Evolutionary conservation across 768 basidiomycete genomes (phyloP), one percentile per base, ranked within the genome.

Genomic region (Naematelia encephala): DNA sequence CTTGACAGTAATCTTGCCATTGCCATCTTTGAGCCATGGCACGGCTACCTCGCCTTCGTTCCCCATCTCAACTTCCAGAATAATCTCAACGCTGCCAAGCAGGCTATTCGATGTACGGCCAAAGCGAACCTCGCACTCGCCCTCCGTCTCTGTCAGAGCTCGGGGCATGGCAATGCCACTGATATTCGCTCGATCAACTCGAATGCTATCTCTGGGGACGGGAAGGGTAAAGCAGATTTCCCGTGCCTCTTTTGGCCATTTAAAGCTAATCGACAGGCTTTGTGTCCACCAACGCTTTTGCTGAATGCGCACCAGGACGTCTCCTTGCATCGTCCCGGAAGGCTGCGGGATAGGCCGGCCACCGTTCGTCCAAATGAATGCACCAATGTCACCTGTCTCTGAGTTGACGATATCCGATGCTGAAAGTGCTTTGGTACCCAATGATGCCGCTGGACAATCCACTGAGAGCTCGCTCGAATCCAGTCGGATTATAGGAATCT

Each of bases 401-500:
- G 11, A 11, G 39, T n/a, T 43, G 46, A 39, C 16, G 34, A 10
- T 14, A 27, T 5, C 52, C 30, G 52, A 30, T 54, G 28, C 5
- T 19, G 26, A 39, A 5, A 39, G 8, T 8, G 34, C 16, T 16
- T 39, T 8, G 8, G 34, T 16, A 8, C 16, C 34, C 34, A 39
- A 16, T 16, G 8, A 8, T 39, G 34, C 12, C 23, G 14, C 12
- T n/a, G 44, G 39, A 29, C 60, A 57, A n/a, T 16, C 14, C 22
- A 59, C 46, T 25, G 45, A 27, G 10, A 5, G 12, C 21, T 51
- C 51, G 1, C 16, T 51, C n/a, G 19, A 22, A 2, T 39, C 30
- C 2, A 57, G 16, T 29, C 53, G 47, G 56, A 69, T 44, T 27
- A 61, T 53, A 4, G 68, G 68, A 11, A 70, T 57, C 4, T 23